A percentile compares a stretch with the other conserved stretches of the same genome.
Conservation (phyloP, 495 filamentous ascomycete genomes). For the Talaromyces ruber region DNA sequence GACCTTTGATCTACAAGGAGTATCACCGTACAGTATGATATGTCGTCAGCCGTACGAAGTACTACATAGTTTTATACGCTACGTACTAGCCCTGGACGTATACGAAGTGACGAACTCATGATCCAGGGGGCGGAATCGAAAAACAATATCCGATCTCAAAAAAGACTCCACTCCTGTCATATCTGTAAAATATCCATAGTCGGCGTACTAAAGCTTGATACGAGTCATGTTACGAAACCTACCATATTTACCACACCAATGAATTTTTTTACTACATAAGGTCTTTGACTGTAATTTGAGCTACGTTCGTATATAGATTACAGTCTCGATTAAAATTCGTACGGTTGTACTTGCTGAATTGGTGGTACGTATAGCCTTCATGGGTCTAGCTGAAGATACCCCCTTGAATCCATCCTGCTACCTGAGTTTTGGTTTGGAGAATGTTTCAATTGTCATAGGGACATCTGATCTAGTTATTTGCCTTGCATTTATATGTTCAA, state of each 20-base stretch:
- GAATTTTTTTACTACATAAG: background rate
- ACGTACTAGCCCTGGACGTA: too few relatives aligned
- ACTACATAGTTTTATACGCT: background rate
- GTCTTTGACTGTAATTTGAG: background rate
- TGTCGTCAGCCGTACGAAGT: background rate
- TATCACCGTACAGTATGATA: background rate
- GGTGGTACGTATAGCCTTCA: background rate
- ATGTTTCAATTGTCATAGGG: too few relatives aligned
- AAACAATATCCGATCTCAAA: background rate
- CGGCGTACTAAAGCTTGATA: background rate
- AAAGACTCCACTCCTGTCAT: background rate
- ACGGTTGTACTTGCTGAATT: background rate
- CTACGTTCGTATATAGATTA: background rate
- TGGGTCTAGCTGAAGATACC: background rate
- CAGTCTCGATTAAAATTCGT: background rate
- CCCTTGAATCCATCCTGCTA: too few relatives aligned
- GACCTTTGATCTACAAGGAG: background rate
- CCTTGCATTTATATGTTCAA: background rate
- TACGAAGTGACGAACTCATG: too few relatives aligned
- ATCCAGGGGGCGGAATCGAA: background rate
- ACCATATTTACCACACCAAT: background rate
- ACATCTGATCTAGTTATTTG: background rate
- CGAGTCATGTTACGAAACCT: background rate
- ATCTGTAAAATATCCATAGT: background rate
- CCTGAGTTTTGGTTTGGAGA: too few relatives aligned